Base-by-base conservation (phyloP, 78 protist genomes). In the Isochrysis galbana region DNA sequence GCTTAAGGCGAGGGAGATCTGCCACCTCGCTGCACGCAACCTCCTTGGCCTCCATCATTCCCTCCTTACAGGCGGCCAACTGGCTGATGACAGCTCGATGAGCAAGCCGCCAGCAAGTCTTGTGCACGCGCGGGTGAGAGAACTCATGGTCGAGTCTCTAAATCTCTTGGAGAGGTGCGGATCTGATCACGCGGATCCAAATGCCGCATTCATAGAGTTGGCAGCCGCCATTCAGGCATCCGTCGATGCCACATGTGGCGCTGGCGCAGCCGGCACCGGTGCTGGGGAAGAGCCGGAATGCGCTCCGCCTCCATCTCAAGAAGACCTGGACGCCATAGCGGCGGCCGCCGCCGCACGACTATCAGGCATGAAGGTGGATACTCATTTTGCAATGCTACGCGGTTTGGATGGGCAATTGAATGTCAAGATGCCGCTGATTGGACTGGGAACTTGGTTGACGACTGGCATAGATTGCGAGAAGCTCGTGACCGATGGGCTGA, bases 401-500 rank as follows among this genome's bases (percentile, higher is more conserved):
- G 82, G 19, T 19, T 38, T 38, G 42, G n/a, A n/a, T n/a, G n/a
- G n/a, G n/a, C n/a, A n/a, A n/a, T n/a, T n/a, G n/a, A n/a, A n/a
- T n/a, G 42, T 4, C 42, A 3, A 4, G 47, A 77, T 77, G 84
- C 84, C 84, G 47, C 1, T 2, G 32, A 29, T 77, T 10, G 84
- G 84, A 23, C 32, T 77, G 32, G 84, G 84, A 26, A 77, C 84
- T 23, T 77, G 84, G 84, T 22, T 77, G 44, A 77, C 84, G 17
- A 39, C 47, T 1, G 84, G 84, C 17, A 2, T 0, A 11, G 84
- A 14, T 42, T 77, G 84, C 84, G 34, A 77, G 48, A 46, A 36
- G 44, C 44, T 77, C 34, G 84, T 77, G 29, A 1, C 21, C n/a
- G 47, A 25, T 7, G 95, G 91, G 34, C 45, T 94, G 34, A 44